phyloP scores from a whole-genome alignment of 2,329 filamentous ascomycete genomes.

The Leptographium flavum region DNA sequence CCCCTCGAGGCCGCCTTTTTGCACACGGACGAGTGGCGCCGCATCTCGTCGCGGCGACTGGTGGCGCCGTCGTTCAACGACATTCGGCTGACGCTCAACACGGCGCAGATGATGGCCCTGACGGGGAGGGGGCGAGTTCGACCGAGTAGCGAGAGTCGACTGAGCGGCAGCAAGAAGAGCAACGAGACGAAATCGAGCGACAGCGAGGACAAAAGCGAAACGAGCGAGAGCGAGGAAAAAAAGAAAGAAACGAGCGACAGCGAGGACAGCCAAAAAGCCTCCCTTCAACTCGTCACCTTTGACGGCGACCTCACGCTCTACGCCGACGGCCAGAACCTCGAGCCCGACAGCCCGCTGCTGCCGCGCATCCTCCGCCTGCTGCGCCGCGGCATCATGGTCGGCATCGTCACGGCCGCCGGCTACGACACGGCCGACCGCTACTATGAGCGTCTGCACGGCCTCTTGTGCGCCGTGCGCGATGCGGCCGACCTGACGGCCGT shows the following conservation, averaged over 20 bases:
- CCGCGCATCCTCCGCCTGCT: constrained; percentile 51
- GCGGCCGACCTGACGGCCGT: constrained; percentile 36
- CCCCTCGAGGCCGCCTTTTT: constrained; percentile 81
- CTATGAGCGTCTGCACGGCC: constrained; percentile 71
- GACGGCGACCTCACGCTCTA: constrained; percentile 97
- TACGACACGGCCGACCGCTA: constrained; percentile 83
- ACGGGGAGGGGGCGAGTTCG: too few species aligned
- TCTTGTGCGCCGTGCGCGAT: constrained; percentile 61
- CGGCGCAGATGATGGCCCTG: constrained; percentile 87
- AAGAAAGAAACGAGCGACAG: too few species aligned
- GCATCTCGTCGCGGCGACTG: constrained; percentile 82
- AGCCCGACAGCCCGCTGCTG: constrained; percentile 64
- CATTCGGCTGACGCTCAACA: constrained; percentile 82
- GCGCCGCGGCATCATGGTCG: constrained; percentile 64
- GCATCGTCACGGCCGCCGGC: constrained; percentile 91
- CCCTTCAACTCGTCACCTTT: constrained; percentile 79
- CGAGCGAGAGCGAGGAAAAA: too few species aligned
- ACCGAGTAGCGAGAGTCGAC: too few species aligned
- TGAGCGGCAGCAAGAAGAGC: too few species aligned
- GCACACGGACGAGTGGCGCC: constrained; percentile 72
- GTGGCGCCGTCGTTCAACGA: constrained; percentile 97
- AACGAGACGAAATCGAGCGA: too few species aligned
- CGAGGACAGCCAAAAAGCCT: too few species aligned
- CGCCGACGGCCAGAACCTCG: constrained; percentile 71
- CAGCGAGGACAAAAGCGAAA: too few species aligned